Evolutionary conservation across 2,329 filamentous ascomycete genomes (phyloP).

Genomic region (Hymenoscyphus repandus): DNA sequence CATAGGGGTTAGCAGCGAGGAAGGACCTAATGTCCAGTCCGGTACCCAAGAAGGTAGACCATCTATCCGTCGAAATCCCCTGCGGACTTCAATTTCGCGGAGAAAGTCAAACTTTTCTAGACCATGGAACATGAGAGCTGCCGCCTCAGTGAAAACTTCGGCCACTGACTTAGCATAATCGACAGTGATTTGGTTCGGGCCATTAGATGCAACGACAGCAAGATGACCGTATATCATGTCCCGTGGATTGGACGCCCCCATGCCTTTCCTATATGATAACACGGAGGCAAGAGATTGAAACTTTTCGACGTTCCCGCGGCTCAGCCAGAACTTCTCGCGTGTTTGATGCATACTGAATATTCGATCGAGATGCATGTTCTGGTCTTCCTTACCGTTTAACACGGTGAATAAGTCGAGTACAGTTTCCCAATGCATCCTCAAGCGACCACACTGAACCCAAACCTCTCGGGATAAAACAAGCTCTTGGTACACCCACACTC

Average conservation of each 20-base stretch:
- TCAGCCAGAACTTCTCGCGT: not conserved
- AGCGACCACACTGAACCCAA: conserved; percentile 6
- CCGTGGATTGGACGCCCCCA: not conserved
- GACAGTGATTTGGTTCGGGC: not conserved
- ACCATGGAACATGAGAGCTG: not conserved
- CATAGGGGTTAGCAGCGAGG: no score
- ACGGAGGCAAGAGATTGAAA: not conserved
- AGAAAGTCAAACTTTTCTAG: not conserved
- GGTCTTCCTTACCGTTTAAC: no score
- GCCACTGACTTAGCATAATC: not conserved
- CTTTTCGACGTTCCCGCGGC: not conserved
- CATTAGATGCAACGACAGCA: not conserved
- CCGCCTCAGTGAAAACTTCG: not conserved
- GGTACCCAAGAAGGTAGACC: conserved; percentile 7
- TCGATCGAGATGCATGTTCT: no score
- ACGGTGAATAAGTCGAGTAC: no score
- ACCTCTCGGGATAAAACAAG: conserved; percentile 7
- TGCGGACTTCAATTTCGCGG: not conserved
- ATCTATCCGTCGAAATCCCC: not conserved
- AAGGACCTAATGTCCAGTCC: conserved; percentile 6
- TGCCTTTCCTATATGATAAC: not conserved
- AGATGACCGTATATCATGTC: conserved; percentile 4
- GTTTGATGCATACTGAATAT: not conserved
- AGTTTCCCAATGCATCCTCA: conserved; percentile 1
- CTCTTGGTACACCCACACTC: conserved; percentile 12